phyloP scores from a whole-genome alignment of 192 early-diverging fungal species.

The Jimgerdemannia lactiflua region DNA sequence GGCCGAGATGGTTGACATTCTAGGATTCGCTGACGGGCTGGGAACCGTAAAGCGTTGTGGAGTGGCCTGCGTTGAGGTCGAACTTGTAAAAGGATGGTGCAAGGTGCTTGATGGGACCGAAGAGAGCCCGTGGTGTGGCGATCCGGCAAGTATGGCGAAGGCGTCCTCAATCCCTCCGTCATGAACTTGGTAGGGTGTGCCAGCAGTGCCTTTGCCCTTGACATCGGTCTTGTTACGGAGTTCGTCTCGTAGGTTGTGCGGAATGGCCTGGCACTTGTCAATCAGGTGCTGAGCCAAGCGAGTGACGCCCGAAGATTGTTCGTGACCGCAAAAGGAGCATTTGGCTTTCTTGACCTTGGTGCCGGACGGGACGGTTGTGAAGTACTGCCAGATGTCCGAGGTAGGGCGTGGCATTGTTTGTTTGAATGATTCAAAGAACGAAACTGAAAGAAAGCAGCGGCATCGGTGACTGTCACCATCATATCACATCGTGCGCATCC shows the following conservation, averaged over 20 bases:
- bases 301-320: slow-evolving; percentile 13
- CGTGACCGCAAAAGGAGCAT: slow-evolving; percentile 14
- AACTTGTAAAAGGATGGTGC: neutral
- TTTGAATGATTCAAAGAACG: neutral
- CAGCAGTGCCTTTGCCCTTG: neutral
- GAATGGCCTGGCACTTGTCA: slow-evolving; percentile 4
- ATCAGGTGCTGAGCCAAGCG: slow-evolving; percentile 7
- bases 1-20: neutral
- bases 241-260: slow-evolving; percentile 8
- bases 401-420: slow-evolving; percentile 14
- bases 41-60: too few species aligned
- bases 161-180: neutral
- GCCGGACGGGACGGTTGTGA: slow-evolving; percentile 9
- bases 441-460: too few species aligned
- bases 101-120: neutral
- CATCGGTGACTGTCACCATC: too few species aligned
- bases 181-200: neutral
- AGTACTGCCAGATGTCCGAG: slow-evolving; percentile 16
- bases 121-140: neutral
- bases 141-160: neutral
- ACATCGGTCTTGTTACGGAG: neutral
- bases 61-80: too few species aligned
- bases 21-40: too few species aligned
- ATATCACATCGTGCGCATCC: too few species aligned
- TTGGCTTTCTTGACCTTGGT: slow-evolving; percentile 8